phyloP scores from a whole-genome alignment of 306 rosid species.

The Vigna reflexopilosa region DNA sequence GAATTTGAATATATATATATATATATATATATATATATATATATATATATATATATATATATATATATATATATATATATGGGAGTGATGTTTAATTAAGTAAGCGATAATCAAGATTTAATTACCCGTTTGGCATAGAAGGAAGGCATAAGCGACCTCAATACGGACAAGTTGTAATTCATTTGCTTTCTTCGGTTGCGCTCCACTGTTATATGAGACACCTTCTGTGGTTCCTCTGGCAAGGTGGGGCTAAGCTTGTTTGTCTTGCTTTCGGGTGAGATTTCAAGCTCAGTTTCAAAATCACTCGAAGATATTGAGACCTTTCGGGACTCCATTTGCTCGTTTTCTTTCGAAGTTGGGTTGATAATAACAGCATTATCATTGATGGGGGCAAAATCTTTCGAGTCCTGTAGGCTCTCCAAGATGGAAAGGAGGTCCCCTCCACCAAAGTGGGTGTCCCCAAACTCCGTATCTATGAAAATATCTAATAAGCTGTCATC shows the following conservation, averaged over 20 bases:
- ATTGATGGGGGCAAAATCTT: slow-evolving; percentile 52
- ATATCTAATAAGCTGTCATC: slow-evolving; percentile 55
- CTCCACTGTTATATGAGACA: slow-evolving; percentile 88
- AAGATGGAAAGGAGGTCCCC: slow-evolving; percentile 77
- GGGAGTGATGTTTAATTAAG: not conserved
- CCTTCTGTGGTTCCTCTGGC: slow-evolving; percentile 61
- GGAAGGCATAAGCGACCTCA: slow-evolving; percentile 91
- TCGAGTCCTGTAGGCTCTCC: slow-evolving; percentile 68
- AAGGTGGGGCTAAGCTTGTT: slow-evolving; percentile 44
- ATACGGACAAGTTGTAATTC: slow-evolving; percentile 81
- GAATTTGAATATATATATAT: not conserved
- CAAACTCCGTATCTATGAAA: slow-evolving; percentile 52
- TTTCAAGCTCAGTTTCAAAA: slow-evolving; percentile 61
- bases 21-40: not conserved
- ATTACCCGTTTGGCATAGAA: slow-evolving; percentile 88
- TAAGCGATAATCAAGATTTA: slow-evolving; percentile 1
- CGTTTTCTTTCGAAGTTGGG: slow-evolving; percentile 25
- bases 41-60: not conserved
- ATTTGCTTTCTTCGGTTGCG: slow-evolving; percentile 96
- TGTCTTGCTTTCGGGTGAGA: slow-evolving; percentile 63
- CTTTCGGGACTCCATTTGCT: slow-evolving; percentile 57
- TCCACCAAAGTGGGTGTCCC: slow-evolving; percentile 25
- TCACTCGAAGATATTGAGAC: slow-evolving; percentile 54
- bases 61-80: not conserved
- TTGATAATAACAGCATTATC: not conserved